These are phyloP conservation scores for Saussurea involucrata DNA, from an alignment of 129 eudicot species.

Conservation along the genomic window DNA sequence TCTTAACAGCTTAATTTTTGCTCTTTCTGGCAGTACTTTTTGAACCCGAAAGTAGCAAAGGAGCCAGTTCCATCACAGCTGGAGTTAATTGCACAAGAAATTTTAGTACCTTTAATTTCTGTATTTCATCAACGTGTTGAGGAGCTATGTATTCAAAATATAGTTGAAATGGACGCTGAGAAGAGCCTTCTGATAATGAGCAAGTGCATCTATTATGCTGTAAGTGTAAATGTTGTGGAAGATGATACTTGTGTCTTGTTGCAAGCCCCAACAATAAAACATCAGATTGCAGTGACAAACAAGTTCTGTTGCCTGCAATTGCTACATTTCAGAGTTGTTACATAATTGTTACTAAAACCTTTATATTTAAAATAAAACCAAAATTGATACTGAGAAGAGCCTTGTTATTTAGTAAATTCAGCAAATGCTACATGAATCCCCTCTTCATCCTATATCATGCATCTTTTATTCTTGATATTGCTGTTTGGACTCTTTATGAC, in stretches of 20 bases:
- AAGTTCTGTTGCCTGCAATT: constrained; percentile 35
- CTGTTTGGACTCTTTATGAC: constrained; percentile 5
- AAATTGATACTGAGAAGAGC: too few species aligned
- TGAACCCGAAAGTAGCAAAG: constrained; percentile 73
- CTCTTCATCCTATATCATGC: not conserved
- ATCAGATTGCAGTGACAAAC: constrained; percentile 4
- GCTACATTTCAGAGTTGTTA: constrained; percentile 29
- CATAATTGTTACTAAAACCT: constrained; percentile 24
- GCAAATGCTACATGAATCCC: not conserved
- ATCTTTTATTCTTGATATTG: constrained; percentile 5
- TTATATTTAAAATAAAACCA: too few species aligned
- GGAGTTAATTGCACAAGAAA: constrained; percentile 54
- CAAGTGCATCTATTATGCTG: constrained; percentile 76
- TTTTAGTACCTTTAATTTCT: constrained; percentile 52
- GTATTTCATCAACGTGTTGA: constrained; percentile 51
- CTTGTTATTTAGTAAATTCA: not conserved
- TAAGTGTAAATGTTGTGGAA: constrained; percentile 32
- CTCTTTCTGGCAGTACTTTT: constrained; percentile 51
- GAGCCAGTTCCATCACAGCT: constrained; percentile 74
- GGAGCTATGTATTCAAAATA: constrained; percentile 33
- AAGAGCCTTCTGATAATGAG: constrained; percentile 48
- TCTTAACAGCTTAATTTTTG: constrained; percentile 4
- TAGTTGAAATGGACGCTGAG: constrained; percentile 42
- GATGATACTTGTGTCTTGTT: not conserved
- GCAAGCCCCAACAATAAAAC: not conserved